phyloP scores from a whole-genome alignment of 179 eudicot species.

The Silene coronaria region DNA sequence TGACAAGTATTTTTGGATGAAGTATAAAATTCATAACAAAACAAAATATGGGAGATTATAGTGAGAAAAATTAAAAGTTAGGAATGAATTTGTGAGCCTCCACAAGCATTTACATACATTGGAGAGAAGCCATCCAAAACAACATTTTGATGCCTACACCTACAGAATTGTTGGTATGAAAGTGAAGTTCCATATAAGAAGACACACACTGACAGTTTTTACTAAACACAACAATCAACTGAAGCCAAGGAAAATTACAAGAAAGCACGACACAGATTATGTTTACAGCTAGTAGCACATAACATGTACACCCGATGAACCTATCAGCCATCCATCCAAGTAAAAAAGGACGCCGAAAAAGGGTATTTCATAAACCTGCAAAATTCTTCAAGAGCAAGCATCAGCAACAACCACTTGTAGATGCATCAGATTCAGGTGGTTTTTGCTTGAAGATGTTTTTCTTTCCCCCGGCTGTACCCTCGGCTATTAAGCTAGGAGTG shows the following conservation, averaged over 20 bases:
- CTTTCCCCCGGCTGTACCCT: constrained; percentile 55
- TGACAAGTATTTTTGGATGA: too few relatives aligned
- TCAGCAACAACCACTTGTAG: constrained; percentile 38
- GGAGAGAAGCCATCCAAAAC: neutral
- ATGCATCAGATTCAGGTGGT: constrained; percentile 30
- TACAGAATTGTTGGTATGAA: constrained; percentile 4
- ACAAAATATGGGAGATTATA: too few relatives aligned
- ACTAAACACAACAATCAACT: neutral
- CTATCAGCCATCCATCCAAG: neutral
- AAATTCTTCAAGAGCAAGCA: neutral
- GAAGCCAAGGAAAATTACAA: constrained; percentile 13
- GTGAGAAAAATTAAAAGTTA: too few relatives aligned
- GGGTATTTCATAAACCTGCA: neutral
- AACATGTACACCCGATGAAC: constrained; percentile 21
- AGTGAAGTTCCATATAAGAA: neutral
- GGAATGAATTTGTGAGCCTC: neutral
- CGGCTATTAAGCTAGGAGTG: constrained; percentile 74
- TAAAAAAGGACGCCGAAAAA: constrained; percentile 4
- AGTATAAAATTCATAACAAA: too few relatives aligned
- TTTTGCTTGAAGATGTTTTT: constrained; percentile 77
- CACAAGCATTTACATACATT: constrained; percentile 1
- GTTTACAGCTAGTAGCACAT: constrained; percentile 9
- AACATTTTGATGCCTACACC: neutral
- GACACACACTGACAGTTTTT: neutral
- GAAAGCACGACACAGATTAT: neutral